A percentile compares a stretch with the other conserved stretches of the same genome.
Evolutionary conservation across 768 basidiomycete genomes (phyloP).

Genomic region (Candolleomyces aberdarensis): DNA sequence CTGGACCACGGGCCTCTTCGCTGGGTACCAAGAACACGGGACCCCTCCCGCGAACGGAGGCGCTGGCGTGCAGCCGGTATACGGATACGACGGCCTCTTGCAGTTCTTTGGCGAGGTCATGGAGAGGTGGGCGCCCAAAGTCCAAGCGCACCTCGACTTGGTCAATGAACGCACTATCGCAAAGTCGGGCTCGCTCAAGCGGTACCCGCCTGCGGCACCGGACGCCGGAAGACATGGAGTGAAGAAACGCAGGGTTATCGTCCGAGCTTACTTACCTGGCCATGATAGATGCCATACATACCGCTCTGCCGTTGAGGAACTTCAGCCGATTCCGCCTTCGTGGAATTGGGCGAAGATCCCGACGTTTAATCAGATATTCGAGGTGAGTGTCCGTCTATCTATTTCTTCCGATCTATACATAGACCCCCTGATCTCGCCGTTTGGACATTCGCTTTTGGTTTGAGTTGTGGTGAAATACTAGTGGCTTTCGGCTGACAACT

Average conservation of each 20-base stretch:
- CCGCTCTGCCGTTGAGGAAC: constrained; percentile 42
- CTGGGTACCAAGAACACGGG: constrained; percentile 17
- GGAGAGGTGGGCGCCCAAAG: constrained; percentile 47
- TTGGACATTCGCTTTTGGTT: background rate
- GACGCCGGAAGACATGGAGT: background rate
- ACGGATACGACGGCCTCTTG: constrained; percentile 36
- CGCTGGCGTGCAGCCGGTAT: too few species aligned
- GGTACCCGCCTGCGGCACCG: background rate
- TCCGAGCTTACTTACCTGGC: constrained; percentile 61
- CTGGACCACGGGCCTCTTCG: constrained; percentile 61
- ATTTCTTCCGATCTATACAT: too few species aligned
- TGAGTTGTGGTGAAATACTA: background rate
- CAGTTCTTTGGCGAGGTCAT: constrained; percentile 56
- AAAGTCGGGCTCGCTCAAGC: constrained; percentile 6
- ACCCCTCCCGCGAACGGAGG: too few species aligned
- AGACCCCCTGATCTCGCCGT: too few species aligned
- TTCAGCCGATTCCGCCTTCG: constrained; percentile 41
- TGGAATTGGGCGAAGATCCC: constrained; percentile 67
- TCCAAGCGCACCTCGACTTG: constrained; percentile 29
- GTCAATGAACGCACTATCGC: constrained; percentile 28
- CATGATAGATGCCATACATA: constrained; percentile 50
- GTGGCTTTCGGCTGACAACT: too few species aligned
- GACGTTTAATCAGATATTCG: constrained; percentile 53
- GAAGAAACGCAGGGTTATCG: constrained; percentile 40
- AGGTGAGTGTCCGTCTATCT: constrained; percentile 34